phyloP scores from a whole-genome alignment of 1,284 basidiomycete species.

The Cutaneotrichosporon spelunceum region DNA sequence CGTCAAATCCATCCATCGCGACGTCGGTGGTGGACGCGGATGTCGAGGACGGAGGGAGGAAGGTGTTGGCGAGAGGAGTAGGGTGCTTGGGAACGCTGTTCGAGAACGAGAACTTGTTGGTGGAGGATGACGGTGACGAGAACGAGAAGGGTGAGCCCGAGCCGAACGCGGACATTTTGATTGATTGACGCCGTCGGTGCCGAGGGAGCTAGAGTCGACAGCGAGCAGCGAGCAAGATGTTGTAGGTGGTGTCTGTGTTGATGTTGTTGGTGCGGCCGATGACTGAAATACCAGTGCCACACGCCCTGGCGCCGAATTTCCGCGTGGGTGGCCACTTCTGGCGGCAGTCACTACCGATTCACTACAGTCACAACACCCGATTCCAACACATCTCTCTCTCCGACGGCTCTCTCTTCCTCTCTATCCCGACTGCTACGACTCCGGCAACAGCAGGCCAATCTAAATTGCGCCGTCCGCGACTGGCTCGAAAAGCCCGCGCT shows the following conservation, averaged over 20 bases:
- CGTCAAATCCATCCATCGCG: constrained; percentile 7
- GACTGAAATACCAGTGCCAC: constrained; percentile 3
- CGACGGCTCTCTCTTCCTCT: background rate
- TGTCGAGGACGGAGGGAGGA: constrained; percentile 6
- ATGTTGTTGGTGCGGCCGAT: background rate
- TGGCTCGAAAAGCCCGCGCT: background rate
- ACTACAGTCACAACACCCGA: background rate
- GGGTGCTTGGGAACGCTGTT: constrained; percentile 18
- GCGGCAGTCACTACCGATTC: background rate
- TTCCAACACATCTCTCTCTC: background rate
- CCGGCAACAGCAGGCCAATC: background rate
- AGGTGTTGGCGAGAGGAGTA: constrained; percentile 22
- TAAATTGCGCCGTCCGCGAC: background rate
- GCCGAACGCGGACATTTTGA: constrained; percentile 11
- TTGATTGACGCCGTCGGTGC: background rate
- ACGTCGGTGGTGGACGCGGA: constrained; percentile 5
- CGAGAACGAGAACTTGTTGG: constrained; percentile 14
- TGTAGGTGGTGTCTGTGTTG: background rate
- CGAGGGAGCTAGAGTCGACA: background rate
- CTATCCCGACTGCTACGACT: background rate
- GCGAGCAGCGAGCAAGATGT: background rate
- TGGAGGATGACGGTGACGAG: constrained; percentile 8
- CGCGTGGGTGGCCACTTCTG: background rate
- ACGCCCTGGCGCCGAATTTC: constrained; percentile 1
- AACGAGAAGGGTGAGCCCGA: constrained; percentile 14